Percentiles rank a stretch among this genome's conserved stretches.
Evolutionary conservation across 345 rosid species (phyloP).

Genomic region (Nasturtium officinale): DNA sequence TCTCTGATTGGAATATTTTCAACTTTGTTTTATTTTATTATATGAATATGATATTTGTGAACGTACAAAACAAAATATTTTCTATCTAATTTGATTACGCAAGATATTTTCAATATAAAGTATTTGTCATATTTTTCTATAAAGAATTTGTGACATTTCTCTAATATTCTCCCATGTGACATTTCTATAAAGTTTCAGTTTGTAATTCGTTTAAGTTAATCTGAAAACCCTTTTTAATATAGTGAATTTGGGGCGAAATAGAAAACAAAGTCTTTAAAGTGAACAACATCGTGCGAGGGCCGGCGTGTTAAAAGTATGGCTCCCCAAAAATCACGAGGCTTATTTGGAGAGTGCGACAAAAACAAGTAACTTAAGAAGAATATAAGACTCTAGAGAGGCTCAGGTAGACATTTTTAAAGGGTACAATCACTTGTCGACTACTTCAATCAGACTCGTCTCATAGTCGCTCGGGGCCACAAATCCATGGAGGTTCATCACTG

Average conservation of each 20-base stretch:
- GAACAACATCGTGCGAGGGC: slow-evolving; percentile 22
- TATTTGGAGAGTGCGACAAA: slow-evolving; percentile 10
- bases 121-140: background rate
- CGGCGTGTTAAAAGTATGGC: slow-evolving; percentile 16
- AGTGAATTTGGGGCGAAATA: background rate
- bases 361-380: slow-evolving; percentile 1
- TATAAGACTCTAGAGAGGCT: background rate
- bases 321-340: slow-evolving; percentile 30
- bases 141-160: no score
- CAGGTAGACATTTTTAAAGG: background rate
- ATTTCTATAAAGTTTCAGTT: no score
- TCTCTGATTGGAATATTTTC: background rate
- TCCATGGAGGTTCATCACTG: slow-evolving; percentile 96
- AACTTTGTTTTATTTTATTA: background rate
- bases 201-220: background rate
- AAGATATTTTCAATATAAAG: background rate
- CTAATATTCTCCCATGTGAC: background rate
- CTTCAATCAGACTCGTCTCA: slow-evolving; percentile 89
- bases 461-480: slow-evolving; percentile 82
- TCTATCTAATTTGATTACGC: background rate
- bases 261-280: slow-evolving; percentile 19
- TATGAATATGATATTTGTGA: background rate
- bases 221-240: background rate
- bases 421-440: slow-evolving; percentile 49
- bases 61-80: background rate